Base-by-base conservation (phyloP, 2,329 filamentous ascomycete genomes). In the Calonectria naviculata region DNA sequence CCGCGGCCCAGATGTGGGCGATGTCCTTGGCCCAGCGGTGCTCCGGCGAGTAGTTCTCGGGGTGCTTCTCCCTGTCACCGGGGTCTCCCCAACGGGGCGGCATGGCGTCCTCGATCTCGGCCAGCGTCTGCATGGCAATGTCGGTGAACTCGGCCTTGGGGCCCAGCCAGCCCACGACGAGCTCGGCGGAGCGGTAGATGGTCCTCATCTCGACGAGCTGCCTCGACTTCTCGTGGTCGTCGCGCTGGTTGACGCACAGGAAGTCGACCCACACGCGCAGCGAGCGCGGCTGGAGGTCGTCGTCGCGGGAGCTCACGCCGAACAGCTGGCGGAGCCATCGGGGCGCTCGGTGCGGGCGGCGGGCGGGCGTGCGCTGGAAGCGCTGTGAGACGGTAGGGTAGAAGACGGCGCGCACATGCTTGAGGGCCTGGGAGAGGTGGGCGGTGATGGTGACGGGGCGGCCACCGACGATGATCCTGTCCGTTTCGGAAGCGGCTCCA, bases 91-190 rank as follows among this genome's bases (percentile, higher is more conserved):
- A 83, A 61, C 75, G 68, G 28, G 70, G 62, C 9, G 82, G 82
- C 72, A 83, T 82, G 34, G 75, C 78, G 2, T 74, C 75, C 60
- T 83, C 81, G 68, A 78, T 80, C 42, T 77, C 74, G n/a, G 73
- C 75, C 38, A 82, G 75, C 15, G 75, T 71, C 13, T 73, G 66
- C 47, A 82, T 75, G 19, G 74, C 79, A 12, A 73, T 52, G 36
- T 80, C 78, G 2, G 80, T 80, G 19, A 78, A 75, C 41, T 76
- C 75, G 65, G 70, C 71, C 73, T 80, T 81, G 26, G 75, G 69
- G 36, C 80, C 80, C 34, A 82, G 64, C 80, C 80, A 82, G 24
- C 81, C 80, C 21, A 82, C 78, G 44, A 82, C 81, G 65, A 81
- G 76, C 68, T 79, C 75, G 19, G 79, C 79, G 52, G 74, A 70